Conservation (phyloP, 2,329 filamentous ascomycete genomes). For the Ophioceras dolichostomum region DNA sequence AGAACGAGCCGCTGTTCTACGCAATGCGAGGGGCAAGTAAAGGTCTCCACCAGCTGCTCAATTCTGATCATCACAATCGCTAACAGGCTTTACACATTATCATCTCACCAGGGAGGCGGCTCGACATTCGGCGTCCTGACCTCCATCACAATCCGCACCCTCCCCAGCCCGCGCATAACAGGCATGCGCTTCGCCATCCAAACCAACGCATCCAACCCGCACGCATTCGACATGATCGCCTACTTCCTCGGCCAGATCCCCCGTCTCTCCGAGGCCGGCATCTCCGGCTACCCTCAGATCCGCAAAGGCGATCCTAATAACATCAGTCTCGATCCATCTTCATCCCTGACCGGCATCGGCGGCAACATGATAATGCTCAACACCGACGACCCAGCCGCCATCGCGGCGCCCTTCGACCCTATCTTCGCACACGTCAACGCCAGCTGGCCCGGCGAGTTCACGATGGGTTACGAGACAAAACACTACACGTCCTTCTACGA, state of each 20-base stretch:
- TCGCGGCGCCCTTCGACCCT: slow-evolving; percentile 2
- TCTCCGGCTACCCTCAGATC: slow-evolving; percentile 34
- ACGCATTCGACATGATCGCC: slow-evolving; percentile 32
- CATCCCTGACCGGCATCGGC: slow-evolving; percentile 8
- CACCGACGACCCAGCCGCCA: neutral
- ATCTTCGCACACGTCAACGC: slow-evolving; percentile 9
- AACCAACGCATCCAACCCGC: slow-evolving; percentile 16
- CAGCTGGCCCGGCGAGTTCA: slow-evolving; percentile 7
- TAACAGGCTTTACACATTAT: neutral
- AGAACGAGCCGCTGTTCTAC: slow-evolving; percentile 50
- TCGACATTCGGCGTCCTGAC: slow-evolving; percentile 49
- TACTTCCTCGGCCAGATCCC: slow-evolving; percentile 34
- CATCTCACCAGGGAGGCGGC: slow-evolving; percentile 38
- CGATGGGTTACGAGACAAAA: slow-evolving; percentile 3
- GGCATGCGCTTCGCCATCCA: slow-evolving; percentile 15
- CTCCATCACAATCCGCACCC: slow-evolving; percentile 41
- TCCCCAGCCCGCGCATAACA: slow-evolving; percentile 22
- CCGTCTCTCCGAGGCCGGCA: slow-evolving; percentile 32
- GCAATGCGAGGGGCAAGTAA: slow-evolving; percentile 41
- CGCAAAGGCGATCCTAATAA: slow-evolving; percentile 21
- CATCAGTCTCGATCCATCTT: too few species aligned
- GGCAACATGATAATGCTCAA: slow-evolving; percentile 8
- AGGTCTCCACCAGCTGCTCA: neutral
- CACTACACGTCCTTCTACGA: slow-evolving; percentile 6
- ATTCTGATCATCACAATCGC: neutral